Evolutionary conservation across 495 filamentous ascomycete species (phyloP), one percentile per base, ranked within the genome.

Genomic region (Hypoxylon subgilvum): DNA sequence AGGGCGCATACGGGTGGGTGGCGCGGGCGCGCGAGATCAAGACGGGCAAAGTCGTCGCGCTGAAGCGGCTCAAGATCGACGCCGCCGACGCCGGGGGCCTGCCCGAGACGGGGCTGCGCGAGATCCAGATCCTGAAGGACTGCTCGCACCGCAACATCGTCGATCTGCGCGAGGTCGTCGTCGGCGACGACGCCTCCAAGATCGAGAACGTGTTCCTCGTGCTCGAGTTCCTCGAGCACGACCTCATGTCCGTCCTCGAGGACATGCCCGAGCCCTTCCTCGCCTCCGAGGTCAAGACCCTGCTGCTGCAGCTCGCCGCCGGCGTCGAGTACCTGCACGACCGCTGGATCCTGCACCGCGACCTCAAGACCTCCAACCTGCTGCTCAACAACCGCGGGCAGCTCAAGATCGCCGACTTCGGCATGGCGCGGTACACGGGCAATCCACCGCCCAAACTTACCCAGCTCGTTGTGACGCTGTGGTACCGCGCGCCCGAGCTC

Each of bases 141-240:
- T 81, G 79, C 67, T 77, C 76, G 36, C 78, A 80, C 68, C 71
- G 73, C 36, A 80, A 80, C 66, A 74, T 80, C 53, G 75, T 80
- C 16, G 75, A 84, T 58, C 75, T 98, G 17, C 79, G 82, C 42
- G 94, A 98, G 66, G 86, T 97, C 22, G 92, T 97, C 0, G 87
- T 94, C 66, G 90, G 91, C 4, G 86, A 88, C 41, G 75, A 78
- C 52, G 74, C 70, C 49, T 75, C 63, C 56, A 85, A 79, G 43
- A 78, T 91, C 66, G 85, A 91, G 57, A 89, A 90, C 77, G 86
- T 96, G 58, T 97, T 88, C 78, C 86, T 98, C 42, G 94, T 98
- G 52, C 92, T 98, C 84, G 92, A 96, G 72, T 98, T 97, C 76
- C 79, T 96, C 68, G 93, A 97, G 79, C 94, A 98, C 79, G 94